Base-by-base conservation (phyloP, 192 early-diverging fungal genomes). In the Globomyces pollinis-pini region DNA sequence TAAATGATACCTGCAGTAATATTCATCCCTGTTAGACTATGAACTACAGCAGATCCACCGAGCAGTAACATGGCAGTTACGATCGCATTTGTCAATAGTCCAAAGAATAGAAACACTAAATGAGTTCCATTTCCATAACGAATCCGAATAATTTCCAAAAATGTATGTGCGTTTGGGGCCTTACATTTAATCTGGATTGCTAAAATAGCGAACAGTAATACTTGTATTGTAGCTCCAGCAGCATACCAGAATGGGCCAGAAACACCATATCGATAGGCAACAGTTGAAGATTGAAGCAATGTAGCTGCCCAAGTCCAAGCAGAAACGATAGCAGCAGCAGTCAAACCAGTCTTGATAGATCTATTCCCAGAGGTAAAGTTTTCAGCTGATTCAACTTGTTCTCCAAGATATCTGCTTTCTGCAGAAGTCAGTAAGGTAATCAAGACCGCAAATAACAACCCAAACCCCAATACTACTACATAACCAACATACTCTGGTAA, bases 31-130 rank as follows among this genome's bases (percentile, higher is more conserved):
- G 85, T 87, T 6, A 87, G 60, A 6, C 72, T 59, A 11, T 69
- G 72, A 2, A 87, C 83, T 1, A 88, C 85, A 13, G 86, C 81
- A 2, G 84, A 74, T 42, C 84, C 86, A 36, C 86, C 85, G 11
- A 88, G 64, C 16, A 88, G 61, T 13, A 88, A 65, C 84, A 87
- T 87, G 31, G 85, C 83, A 18, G 85, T 87, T 33, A 87, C 86
- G 30, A 87, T 70, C 57, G 83, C 51, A 60, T 72, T 80, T 23
- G 34, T 63, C 20, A 49, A 21, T 3, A 74, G 44, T 3, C 38
- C 70, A 52, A 71, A 71, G 33, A 69, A 2, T 29, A 86, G 32
- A 38, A 85, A 87, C 0, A 84, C 69, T 30, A 75, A 60, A 54
- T 86, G 85, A 21, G 85, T 68, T 0, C 64, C 44, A 44, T 65